Percentiles rank a stretch among this genome's conserved stretches.
These are phyloP conservation scores for Dryas alaskensis DNA, from an alignment of 306 rosid genomes.

Conservation along the genomic window DNA sequence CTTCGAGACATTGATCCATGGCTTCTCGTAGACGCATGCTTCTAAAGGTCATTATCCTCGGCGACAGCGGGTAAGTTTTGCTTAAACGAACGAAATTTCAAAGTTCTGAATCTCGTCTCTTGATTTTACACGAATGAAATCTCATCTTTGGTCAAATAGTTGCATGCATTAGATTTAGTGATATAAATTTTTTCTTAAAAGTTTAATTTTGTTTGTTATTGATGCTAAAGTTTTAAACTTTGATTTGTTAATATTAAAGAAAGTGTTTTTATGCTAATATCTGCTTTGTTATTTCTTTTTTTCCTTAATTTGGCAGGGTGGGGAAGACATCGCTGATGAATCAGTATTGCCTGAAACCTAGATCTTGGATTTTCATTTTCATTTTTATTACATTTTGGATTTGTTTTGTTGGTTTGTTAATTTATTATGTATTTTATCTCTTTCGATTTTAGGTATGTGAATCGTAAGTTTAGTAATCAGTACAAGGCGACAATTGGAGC, in stretches of 20 bases:
- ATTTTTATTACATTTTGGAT: not conserved
- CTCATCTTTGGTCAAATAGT: not conserved
- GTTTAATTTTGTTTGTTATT: not conserved
- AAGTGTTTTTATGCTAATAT: not conserved
- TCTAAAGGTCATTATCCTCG: constrained; percentile 94
- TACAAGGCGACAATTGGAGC: constrained; percentile 99
- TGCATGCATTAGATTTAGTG: not conserved
- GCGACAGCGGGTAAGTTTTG: constrained; percentile 84
- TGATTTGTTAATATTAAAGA: not conserved
- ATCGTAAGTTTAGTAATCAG: constrained; percentile 97
- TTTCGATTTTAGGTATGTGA: constrained; percentile 69
- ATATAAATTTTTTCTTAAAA: not conserved
- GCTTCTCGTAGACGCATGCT: constrained; percentile 99
- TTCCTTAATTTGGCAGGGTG: constrained; percentile 60
- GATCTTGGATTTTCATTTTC: constrained; percentile 28
- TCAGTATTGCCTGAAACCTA: constrained; percentile 53
- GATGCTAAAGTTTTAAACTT: not conserved
- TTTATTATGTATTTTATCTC: constrained; percentile 14
- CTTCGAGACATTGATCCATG: constrained; percentile 46
- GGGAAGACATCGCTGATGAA: constrained; percentile 99
- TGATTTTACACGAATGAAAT: not conserved
- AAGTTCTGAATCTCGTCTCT: not conserved
- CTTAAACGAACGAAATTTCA: not conserved
- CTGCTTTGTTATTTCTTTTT: not conserved
- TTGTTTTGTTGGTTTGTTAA: not conserved